These are phyloP conservation scores for Penicillium cinerascens DNA, from an alignment of 495 filamentous ascomycete genomes.

Conservation along the genomic window DNA sequence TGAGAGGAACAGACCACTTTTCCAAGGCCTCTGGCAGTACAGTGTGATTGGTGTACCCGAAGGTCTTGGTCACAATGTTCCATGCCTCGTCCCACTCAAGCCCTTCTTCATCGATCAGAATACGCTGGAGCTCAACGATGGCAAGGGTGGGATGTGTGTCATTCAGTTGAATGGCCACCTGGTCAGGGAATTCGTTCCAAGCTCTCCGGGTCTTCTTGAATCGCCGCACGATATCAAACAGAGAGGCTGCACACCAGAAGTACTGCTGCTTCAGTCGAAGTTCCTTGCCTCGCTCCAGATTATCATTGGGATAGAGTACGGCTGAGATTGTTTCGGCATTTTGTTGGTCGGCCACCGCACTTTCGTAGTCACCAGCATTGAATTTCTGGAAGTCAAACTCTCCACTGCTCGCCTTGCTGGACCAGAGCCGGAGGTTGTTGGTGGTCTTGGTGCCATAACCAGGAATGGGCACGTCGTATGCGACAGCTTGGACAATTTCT, in stretches of 20 bases:
- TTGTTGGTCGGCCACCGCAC: constrained; percentile 93
- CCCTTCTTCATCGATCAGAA: constrained; percentile 83
- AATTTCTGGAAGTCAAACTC: constrained; percentile 99
- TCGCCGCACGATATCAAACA: constrained; percentile 91
- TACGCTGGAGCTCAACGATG: constrained; percentile 91
- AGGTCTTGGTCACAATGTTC: constrained; percentile 71
- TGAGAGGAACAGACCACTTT: constrained; percentile 93
- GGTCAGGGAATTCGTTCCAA: constrained; percentile 90
- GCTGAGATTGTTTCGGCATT: constrained; percentile 96
- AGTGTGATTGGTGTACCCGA: constrained; percentile 97
- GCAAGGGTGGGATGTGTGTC: constrained; percentile 97
- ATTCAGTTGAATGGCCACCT: constrained; percentile 96
- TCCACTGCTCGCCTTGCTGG: constrained; percentile 91
- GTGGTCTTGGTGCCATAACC: constrained; percentile 86
- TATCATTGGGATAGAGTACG: constrained; percentile 96
- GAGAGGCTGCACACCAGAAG: constrained; percentile 97
- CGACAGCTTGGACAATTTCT: constrained; percentile 87
- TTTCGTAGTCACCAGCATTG: constrained; percentile 97
- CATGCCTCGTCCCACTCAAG: constrained; percentile 94
- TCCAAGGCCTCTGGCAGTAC: constrained; percentile 95
- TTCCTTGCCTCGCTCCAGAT: constrained; percentile 93
- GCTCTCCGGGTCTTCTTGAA: constrained; percentile 95
- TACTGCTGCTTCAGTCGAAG: constrained; percentile 98
- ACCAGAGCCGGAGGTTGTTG: constrained; percentile 96
- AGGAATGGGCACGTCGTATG: constrained; percentile 93